phyloP scores from a whole-genome alignment of 140 eudicot species.

The Stevia rebaudiana region DNA sequence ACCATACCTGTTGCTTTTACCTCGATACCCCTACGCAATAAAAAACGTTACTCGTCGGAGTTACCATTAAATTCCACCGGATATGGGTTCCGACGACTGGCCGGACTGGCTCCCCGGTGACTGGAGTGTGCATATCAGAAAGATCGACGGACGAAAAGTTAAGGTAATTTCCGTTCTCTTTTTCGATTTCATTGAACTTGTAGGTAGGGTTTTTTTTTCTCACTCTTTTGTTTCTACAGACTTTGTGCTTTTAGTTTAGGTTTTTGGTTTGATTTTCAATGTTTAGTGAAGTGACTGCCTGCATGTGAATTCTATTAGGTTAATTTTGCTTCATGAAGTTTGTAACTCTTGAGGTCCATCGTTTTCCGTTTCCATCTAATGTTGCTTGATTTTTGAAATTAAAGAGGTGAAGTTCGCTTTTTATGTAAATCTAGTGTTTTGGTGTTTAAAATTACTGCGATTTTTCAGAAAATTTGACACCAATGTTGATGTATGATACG shows the following conservation, averaged over 20 bases:
- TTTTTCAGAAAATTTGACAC: not conserved
- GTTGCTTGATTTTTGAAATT: not conserved
- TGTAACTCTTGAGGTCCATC: constrained; percentile 4
- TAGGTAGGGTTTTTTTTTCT: constrained; percentile 12
- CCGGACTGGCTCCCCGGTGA: constrained; percentile 65
- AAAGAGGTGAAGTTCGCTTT: not conserved
- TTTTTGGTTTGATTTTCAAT: not conserved
- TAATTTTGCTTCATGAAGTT: constrained; percentile 16
- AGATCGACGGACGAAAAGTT: constrained; percentile 36
- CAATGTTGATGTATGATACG: not conserved
- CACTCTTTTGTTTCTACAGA: not conserved
- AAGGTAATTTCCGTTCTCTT: constrained; percentile 32
- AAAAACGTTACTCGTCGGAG: too few species aligned
- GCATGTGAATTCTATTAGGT: constrained; percentile 15
- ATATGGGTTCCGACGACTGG: constrained; percentile 43
- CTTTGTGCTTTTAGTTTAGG: constrained; percentile 6
- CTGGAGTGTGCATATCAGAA: constrained; percentile 40
- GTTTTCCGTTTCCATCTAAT: not conserved
- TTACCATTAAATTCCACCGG: constrained; percentile 4
- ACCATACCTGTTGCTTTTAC: not conserved
- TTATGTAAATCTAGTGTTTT: not conserved
- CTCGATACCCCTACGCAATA: not conserved
- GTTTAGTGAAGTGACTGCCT: not conserved
- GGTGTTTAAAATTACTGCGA: constrained; percentile 2
- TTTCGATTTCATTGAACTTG: not conserved